phyloP scores from a whole-genome alignment of 2,329 filamentous ascomycete species.

The Grosmannia serpens region DNA sequence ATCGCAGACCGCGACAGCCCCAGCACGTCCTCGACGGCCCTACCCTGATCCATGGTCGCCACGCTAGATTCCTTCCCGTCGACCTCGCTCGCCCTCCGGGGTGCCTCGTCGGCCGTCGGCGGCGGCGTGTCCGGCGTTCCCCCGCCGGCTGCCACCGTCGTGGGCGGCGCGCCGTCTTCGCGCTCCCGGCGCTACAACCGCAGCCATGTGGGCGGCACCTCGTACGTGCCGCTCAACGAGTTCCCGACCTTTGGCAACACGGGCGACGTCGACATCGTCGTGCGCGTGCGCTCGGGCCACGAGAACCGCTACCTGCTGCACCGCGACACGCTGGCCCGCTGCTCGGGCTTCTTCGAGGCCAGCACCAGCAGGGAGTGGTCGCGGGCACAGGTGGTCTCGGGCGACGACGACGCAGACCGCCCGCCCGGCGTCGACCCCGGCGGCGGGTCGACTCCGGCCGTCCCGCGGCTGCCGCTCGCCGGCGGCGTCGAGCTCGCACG shows the following conservation, averaged over 20 bases:
- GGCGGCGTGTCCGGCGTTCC: constrained; percentile 7
- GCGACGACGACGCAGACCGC: background rate
- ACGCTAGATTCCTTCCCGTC: constrained; percentile 19
- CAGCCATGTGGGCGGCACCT: constrained; percentile 64
- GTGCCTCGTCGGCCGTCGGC: constrained; percentile 12
- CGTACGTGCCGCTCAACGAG: constrained; percentile 69
- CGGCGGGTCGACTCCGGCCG: background rate
- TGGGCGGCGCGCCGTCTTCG: constrained; percentile 3
- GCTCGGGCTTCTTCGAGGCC: constrained; percentile 87
- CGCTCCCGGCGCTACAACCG: constrained; percentile 50
- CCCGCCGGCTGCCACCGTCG: constrained; percentile 6
- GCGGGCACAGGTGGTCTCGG: constrained; percentile 22
- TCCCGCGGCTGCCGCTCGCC: background rate
- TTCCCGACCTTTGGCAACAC: constrained; percentile 85
- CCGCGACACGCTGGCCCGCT: constrained; percentile 74
- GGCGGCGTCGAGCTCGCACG: constrained; percentile 19
- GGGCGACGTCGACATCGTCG: constrained; percentile 83
- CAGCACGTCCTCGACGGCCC: background rate
- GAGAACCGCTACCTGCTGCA: constrained; percentile 83
- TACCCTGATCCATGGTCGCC: constrained; percentile 19
- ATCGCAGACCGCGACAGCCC: background rate
- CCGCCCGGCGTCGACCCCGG: no score
- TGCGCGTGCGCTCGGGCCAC: constrained; percentile 51
- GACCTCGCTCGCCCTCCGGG: constrained; percentile 22
- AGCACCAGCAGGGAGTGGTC: constrained; percentile 74